phyloP scores from a whole-genome alignment of 192 early-diverging fungal species.

The Umbelopsis ramanniana region DNA sequence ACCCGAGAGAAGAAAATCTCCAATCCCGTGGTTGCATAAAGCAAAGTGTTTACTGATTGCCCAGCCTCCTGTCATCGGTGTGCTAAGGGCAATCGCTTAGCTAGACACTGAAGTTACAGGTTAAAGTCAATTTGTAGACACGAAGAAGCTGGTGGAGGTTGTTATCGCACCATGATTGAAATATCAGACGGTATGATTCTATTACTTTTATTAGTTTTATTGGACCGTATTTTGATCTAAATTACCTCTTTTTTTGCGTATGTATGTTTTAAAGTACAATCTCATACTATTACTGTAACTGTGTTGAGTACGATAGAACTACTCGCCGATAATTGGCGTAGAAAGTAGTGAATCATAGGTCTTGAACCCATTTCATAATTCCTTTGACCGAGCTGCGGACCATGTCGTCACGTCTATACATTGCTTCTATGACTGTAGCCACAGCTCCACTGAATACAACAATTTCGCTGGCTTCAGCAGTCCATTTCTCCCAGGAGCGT shows the following conservation, averaged over 20 bases:
- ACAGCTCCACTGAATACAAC: constrained; percentile 55
- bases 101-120: too few relatives aligned
- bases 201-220: too few relatives aligned
- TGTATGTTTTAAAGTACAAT: not conserved
- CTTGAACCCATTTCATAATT: constrained; percentile 57
- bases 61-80: too few relatives aligned
- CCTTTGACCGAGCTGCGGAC: constrained; percentile 56
- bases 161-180: too few relatives aligned
- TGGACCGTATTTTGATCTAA: too few relatives aligned
- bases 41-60: too few relatives aligned
- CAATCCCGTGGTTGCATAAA: too few relatives aligned
- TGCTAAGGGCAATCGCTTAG: too few relatives aligned
- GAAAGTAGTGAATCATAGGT: constrained; percentile 5
- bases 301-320: not conserved
- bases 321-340: not conserved
- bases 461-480: constrained; percentile 44
- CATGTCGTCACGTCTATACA: constrained; percentile 49
- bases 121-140: too few relatives aligned
- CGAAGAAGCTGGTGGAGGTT: too few relatives aligned
- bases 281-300: not conserved
- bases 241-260: not conserved
- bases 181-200: too few relatives aligned
- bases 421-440: constrained; percentile 54
- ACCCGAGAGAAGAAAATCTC: too few relatives aligned
- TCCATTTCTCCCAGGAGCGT: constrained; percentile 31